Percentiles rank a stretch among this genome's conserved stretches.
Evolutionary conservation across 73 alveolate genomes (phyloP).

Genomic region (Paramecium biaurelia): DNA sequence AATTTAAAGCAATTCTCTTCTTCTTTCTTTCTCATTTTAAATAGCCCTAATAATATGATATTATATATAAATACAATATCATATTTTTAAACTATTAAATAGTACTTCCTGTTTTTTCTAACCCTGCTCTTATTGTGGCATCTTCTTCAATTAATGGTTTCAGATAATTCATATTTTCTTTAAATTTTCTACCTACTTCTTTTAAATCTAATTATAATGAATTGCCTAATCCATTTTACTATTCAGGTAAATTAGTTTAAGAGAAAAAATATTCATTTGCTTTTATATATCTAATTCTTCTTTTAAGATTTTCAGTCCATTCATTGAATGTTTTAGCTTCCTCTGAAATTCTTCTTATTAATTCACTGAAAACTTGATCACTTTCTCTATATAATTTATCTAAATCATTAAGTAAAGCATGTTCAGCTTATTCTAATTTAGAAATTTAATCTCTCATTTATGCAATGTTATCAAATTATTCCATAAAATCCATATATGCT

Average conservation of each 20-base stretch:
- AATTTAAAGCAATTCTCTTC: constrained; percentile 44
- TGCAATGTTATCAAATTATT: constrained; percentile 55
- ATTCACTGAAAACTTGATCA: constrained; percentile 59
- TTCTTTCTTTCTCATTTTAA: constrained; percentile 59
- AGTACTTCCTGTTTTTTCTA: constrained; percentile 47
- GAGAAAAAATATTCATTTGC: constrained; percentile 53
- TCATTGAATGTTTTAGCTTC: constrained; percentile 62
- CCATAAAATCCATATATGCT: constrained; percentile 51
- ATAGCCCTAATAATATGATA: constrained; percentile 41
- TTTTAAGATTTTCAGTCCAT: constrained; percentile 54
- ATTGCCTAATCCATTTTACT: not conserved
- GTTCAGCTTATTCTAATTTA: constrained; percentile 35
- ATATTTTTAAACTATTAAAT: constrained; percentile 34
- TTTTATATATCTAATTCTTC: constrained; percentile 37
- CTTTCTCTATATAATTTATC: constrained; percentile 50
- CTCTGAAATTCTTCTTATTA: constrained; percentile 44
- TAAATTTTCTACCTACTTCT: constrained; percentile 44
- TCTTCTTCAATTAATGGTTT: constrained; percentile 64
- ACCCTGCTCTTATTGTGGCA: constrained; percentile 55
- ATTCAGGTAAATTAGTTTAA: constrained; percentile 30
- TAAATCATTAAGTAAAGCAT: not conserved
- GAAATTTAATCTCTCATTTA: constrained; percentile 28
- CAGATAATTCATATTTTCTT: constrained; percentile 48
- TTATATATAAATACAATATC: not conserved
- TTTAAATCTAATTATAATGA: constrained; percentile 33